Percentiles rank a stretch among this genome's conserved stretches.
Conservation (phyloP, 2,329 filamentous ascomycete species). For the Volutella citrinella region DNA sequence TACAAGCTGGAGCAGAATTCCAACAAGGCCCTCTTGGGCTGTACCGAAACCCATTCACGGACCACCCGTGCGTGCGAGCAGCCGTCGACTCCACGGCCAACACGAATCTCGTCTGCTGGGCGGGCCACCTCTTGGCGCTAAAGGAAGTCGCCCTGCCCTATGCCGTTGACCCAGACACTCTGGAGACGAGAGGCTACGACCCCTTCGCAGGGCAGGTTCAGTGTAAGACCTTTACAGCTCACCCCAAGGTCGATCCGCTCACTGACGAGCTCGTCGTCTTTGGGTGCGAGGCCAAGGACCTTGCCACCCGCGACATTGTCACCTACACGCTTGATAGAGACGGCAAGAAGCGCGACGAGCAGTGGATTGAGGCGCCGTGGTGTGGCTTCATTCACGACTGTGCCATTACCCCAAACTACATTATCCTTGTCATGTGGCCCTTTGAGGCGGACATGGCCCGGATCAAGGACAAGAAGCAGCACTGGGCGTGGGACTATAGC, state of each 20-base stretch:
- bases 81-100: conserved; percentile 15
- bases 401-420: conserved; percentile 10
- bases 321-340: conserved; percentile 6
- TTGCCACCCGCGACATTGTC: conserved; percentile 11
- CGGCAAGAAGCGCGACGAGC: conserved; percentile 8
- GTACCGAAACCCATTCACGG: conserved; percentile 10
- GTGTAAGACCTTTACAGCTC: conserved; percentile 10
- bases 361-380: conserved; percentile 15
- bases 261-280: conserved; percentile 9
- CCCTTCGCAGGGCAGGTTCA: conserved; percentile 7
- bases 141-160: conserved; percentile 10
- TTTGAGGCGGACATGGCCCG: conserved; percentile 6
- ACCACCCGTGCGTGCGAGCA: conserved; percentile 9
- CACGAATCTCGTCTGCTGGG: conserved; percentile 13
- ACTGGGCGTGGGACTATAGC: conserved; percentile 10
- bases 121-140: conserved; percentile 3
- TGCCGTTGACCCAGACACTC: conserved; percentile 11
- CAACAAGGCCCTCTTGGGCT: conserved; percentile 21
- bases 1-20: conserved; percentile 36
- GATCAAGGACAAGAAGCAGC: conserved; percentile 10
- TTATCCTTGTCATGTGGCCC: conserved; percentile 9
- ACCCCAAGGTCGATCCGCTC: conserved; percentile 10
- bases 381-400: conserved; percentile 10
- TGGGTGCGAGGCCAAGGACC: conserved; percentile 14
- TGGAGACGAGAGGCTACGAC: conserved; percentile 11